Evolutionary conservation across 2,329 filamentous ascomycete species (phyloP), one percentile per base, ranked within the genome.

Genomic region (Epichloe festucae): DNA sequence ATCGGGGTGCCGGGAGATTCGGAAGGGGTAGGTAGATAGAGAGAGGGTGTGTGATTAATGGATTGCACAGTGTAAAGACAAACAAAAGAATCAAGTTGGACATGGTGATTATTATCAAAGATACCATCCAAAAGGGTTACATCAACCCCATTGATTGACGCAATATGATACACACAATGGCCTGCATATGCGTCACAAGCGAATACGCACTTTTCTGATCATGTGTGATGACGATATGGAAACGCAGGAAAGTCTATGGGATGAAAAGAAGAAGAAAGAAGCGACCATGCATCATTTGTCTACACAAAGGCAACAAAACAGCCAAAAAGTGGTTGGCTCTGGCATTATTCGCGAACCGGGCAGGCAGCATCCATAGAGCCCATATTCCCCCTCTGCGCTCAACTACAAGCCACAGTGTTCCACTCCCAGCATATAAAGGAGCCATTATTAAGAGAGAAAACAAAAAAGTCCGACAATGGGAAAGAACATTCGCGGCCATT

Each of bases 201-300:
- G 31, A 34, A 17, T 19, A 34, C 15, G 27, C 15, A 35, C 27
- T 45, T 35, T 17, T 35, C 31, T 12, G 17, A 45, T 31, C 41
- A 15, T 35, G 21, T 31, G 48, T 27, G 34, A 45, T 27, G 15
- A 40, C 17, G 15, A 34, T 10, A 19, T 45, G n/a, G 27, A 34
- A 31, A 38, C 38, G 50, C 40, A 52, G 41, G 41, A 52, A 52
- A 52, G 46, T 52, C 50, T 52, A 52, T 52, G n/a, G 23, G 46
- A 36, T 36, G 15, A 21, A 49, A 10, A 35, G 34, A 6, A 44
- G 2, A 17, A 17, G 5, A 45, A 45, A 31, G 8, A n/a, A 31
- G 5, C 7, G n/a, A 36, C 48, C 48, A 27, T 38, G 31, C 34
- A 34, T 39, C 42, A 19, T 44, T 35, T 35, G 36, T 46, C 51